Evolutionary conservation across 2,329 filamentous ascomycete species (phyloP), one percentile per base, ranked within the genome.

Genomic region (Ampelomyces quisqualis): DNA sequence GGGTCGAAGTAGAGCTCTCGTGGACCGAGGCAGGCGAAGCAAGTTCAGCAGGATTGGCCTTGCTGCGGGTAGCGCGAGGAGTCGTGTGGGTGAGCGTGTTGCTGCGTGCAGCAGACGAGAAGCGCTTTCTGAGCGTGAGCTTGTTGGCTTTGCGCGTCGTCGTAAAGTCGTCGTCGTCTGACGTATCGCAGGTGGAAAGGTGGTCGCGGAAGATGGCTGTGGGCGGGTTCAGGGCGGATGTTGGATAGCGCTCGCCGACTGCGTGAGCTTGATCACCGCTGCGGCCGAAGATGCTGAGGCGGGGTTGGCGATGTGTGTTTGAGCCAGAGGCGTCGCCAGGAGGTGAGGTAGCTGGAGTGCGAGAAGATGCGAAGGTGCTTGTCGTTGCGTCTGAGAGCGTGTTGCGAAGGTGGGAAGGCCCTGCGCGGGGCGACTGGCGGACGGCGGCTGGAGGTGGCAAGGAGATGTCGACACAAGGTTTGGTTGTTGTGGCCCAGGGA

Each of bases 201-300:
- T 59, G 45, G 21, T 60, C 56, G 19, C 53, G 44, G 41, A 58
- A 55, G 46, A 58, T 54, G 13, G 51, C 50, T 21, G 60, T 53
- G 8, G 74, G 73, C 29, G 73, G 70, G 13, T 65, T 70, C 21
- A 75, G 59, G 32, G 68, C 68, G 36, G 70, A 72, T 7, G 70
- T 74, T 18, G 74, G 74, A 51, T 77, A 77, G 18, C 74, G 71
- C 42, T 76, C 74, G 27, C 74, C 73, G 19, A 68, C 67, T 35
- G 65, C 67, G 54, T 69, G 63, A 34, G 58, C 39, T 24, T 57
- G 51, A 41, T 62, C 59, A 19, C 50, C 48, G 41, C 38, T 47
- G 38, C 53, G 53, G 18, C 60, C 47, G 34, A 55, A 57, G 22
- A 57, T 24, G 42, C 49, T 53, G 49, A 57, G 51, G 30, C 48